Conservation (phyloP, 345 rosid genomes). For the Firmiana major region DNA sequence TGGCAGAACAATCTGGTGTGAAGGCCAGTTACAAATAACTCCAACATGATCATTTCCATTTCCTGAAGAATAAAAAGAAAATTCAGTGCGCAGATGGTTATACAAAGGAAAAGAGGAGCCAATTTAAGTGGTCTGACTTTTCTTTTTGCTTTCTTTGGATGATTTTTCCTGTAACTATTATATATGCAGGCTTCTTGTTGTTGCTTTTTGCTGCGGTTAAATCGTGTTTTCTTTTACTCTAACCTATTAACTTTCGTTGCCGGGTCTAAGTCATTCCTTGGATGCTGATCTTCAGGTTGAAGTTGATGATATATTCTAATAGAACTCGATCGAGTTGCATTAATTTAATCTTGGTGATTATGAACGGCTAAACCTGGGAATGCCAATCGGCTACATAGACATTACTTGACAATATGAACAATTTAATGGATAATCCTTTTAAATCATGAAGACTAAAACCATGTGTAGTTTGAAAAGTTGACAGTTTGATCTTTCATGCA, state of each 20-base stretch:
- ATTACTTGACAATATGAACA: too few species aligned
- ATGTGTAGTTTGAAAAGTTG: too few species aligned
- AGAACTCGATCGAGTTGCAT: constrained; percentile 7
- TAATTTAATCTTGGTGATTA: constrained; percentile 9
- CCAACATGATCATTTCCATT: too few species aligned
- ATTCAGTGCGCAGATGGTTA: too few species aligned
- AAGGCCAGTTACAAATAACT: not conserved
- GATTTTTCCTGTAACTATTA: not conserved
- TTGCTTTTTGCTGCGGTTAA: not conserved
- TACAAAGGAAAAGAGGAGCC: not conserved
- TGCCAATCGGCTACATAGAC: not conserved
- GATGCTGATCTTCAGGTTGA: not conserved
- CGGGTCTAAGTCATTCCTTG: not conserved
- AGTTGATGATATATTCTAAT: not conserved
- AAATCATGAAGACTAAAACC: too few species aligned
- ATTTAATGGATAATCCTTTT: too few species aligned
- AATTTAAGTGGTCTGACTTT: too few species aligned
- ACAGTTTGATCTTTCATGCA: too few species aligned
- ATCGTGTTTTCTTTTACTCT: not conserved
- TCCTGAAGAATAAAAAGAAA: too few species aligned
- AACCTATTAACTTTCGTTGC: not conserved
- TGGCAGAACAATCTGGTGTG: not conserved
- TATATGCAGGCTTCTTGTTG: not conserved
- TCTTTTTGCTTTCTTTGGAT: not conserved
- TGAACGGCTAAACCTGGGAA: not conserved